A percentile compares a stretch with the other conserved stretches of the same genome.
Conservation (phyloP, 139 green algal genomes). For the Picochlorum sp. region DNA sequence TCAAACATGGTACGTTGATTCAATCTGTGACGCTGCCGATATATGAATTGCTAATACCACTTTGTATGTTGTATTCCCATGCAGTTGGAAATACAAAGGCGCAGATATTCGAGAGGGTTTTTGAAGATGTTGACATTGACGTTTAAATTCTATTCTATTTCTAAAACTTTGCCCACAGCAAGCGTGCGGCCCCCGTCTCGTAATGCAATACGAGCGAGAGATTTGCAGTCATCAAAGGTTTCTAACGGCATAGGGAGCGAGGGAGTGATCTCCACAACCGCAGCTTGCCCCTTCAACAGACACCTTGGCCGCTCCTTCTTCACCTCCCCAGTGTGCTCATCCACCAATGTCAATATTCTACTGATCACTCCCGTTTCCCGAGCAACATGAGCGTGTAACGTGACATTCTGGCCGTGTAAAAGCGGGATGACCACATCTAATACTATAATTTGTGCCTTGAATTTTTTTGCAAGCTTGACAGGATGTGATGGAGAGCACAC, state of each 20-base stretch:
- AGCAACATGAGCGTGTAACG: slow-evolving; percentile 63
- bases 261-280: slow-evolving; percentile 65
- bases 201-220: slow-evolving; percentile 77
- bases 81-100: background rate
- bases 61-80: too few relatives aligned
- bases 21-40: background rate
- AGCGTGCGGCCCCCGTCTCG: slow-evolving; percentile 73
- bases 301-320: slow-evolving; percentile 48
- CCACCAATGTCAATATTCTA: slow-evolving; percentile 54
- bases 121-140: background rate
- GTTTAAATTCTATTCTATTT: slow-evolving; percentile 12
- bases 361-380: slow-evolving; percentile 59
- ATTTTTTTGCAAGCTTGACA: slow-evolving; percentile 45
- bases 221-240: slow-evolving; percentile 53
- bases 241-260: slow-evolving; percentile 63
- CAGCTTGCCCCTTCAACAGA: slow-evolving; percentile 62
- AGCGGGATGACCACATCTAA: slow-evolving; percentile 72
- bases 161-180: slow-evolving; percentile 78
- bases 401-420: slow-evolving; percentile 53
- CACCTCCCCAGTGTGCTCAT: slow-evolving; percentile 63
- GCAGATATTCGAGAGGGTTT: background rate
- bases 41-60: background rate
- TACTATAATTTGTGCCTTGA: slow-evolving; percentile 67
- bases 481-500: slow-evolving; percentile 68
- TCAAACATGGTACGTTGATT: slow-evolving; percentile 21